Percentiles rank a stretch among this genome's conserved stretches.
These are phyloP conservation scores for Colletotrichum sp. DNA, from an alignment of 2,329 filamentous ascomycete species.

Conservation along the genomic window DNA sequence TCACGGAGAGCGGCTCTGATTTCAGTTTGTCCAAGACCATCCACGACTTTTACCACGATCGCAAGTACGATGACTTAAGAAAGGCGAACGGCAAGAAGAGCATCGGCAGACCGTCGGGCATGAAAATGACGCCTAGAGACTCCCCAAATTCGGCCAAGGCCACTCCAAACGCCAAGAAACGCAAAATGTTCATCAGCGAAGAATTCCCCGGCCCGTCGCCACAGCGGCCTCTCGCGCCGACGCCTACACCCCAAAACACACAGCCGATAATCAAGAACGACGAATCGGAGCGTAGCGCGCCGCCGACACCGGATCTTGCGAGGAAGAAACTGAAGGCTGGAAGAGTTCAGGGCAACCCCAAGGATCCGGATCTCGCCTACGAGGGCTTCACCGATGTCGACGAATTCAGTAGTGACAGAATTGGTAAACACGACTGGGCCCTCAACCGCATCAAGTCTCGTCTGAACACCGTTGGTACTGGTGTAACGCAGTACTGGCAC, in stretches of 20 bases:
- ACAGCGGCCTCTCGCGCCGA: constrained; percentile 1
- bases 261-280: neutral
- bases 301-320: constrained; percentile 1
- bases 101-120: constrained; percentile 60
- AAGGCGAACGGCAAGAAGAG: constrained; percentile 61
- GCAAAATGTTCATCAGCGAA: constrained; percentile 29
- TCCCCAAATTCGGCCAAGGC: constrained; percentile 23
- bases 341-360: neutral
- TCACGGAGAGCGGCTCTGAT: constrained; percentile 42
- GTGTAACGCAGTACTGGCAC: constrained; percentile 62
- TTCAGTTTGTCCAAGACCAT: constrained; percentile 59
- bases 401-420: constrained; percentile 50
- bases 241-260: neutral
- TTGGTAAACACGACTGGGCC: constrained; percentile 55
- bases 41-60: constrained; percentile 62
- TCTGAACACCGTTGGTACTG: constrained; percentile 47
- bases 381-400: constrained; percentile 58
- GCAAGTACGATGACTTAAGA: constrained; percentile 54
- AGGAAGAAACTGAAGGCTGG: constrained; percentile 10
- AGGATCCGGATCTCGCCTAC: constrained; percentile 45
- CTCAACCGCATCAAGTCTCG: constrained; percentile 58
- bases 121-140: constrained; percentile 38
- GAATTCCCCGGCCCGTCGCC: neutral
- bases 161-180: constrained; percentile 32
- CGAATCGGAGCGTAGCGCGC: neutral